Evolutionary conservation across 2,329 filamentous ascomycete genomes (phyloP).

Genomic region (Pseudogymnoascus sp.): DNA sequence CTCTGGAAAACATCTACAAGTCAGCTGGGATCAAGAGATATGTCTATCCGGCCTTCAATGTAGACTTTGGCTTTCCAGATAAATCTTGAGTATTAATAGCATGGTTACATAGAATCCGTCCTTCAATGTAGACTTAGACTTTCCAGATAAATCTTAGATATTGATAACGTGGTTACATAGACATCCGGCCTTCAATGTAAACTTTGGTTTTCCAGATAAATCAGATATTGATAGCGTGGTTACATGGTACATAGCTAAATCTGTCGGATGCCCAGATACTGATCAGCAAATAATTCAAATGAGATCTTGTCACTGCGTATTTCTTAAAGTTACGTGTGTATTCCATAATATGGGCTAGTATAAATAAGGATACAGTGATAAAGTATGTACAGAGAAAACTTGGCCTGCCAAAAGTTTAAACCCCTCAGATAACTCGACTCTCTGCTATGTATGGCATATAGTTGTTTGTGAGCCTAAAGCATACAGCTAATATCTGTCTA

Average conservation of each 20-base stretch:
- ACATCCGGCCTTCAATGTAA: slow-evolving; percentile 59
- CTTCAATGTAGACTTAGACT: slow-evolving; percentile 61
- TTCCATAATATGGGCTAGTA: background rate
- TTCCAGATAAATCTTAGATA: slow-evolving; percentile 45
- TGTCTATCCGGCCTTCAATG: slow-evolving; percentile 60
- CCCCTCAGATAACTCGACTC: background rate
- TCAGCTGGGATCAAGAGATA: slow-evolving; percentile 47
- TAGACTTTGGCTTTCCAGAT: slow-evolving; percentile 66
- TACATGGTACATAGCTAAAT: background rate
- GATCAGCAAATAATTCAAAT: background rate
- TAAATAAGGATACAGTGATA: background rate
- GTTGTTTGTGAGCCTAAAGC: background rate
- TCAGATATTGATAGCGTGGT: background rate
- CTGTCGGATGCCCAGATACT: background rate
- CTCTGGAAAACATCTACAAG: slow-evolving; percentile 40
- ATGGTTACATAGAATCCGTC: too few relatives aligned
- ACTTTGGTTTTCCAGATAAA: slow-evolving; percentile 62
- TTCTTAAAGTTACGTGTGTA: background rate
- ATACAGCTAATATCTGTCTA: background rate
- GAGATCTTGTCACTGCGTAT: background rate
- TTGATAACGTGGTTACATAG: too few relatives aligned
- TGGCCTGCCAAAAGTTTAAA: background rate
- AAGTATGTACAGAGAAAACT: background rate
- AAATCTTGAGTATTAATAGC: slow-evolving; percentile 18
- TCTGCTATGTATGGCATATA: background rate